phyloP scores from a whole-genome alignment of 345 rosid genomes.

The Eucalyptus tenuipes region DNA sequence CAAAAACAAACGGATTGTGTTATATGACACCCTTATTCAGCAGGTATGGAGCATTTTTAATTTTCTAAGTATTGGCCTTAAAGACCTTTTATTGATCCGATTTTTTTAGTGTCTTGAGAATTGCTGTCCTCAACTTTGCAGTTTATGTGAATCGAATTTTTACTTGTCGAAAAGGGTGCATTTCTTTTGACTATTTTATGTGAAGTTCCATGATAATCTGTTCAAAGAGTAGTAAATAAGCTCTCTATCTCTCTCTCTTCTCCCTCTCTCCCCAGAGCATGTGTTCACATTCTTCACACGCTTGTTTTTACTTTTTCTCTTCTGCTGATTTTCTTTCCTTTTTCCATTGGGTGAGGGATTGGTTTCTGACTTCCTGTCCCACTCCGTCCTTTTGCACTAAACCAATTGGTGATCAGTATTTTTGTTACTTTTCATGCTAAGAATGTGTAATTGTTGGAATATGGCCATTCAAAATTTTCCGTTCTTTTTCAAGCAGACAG shows the following conservation, averaged over 20 bases:
- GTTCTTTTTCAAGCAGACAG: not conserved
- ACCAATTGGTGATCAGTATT: not conserved
- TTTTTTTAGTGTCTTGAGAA: not conserved
- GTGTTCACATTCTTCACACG: not conserved
- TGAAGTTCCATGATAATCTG: not conserved
- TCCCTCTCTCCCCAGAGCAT: not conserved
- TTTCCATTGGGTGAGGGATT: not conserved
- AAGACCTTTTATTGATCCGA: not conserved
- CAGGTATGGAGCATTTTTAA: conserved; percentile 37
- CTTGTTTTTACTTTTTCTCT: not conserved
- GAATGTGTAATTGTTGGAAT: not conserved
- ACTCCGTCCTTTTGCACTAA: not conserved
- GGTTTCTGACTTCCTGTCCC: not conserved
- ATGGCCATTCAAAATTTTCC: not conserved
- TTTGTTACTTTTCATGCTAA: not conserved
- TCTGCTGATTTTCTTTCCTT: not conserved
- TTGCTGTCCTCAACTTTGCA: not conserved
- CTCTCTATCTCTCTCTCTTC: not conserved
- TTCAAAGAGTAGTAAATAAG: not conserved
- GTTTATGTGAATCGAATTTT: not conserved
- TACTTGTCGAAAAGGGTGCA: not conserved
- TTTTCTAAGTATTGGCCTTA: not conserved
- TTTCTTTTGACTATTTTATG: not conserved
- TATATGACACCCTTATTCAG: conserved; percentile 95
- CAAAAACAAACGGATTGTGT: conserved; percentile 97